Base-by-base conservation (phyloP, 192 early-diverging fungal species). In the Endogone sp. region DNA sequence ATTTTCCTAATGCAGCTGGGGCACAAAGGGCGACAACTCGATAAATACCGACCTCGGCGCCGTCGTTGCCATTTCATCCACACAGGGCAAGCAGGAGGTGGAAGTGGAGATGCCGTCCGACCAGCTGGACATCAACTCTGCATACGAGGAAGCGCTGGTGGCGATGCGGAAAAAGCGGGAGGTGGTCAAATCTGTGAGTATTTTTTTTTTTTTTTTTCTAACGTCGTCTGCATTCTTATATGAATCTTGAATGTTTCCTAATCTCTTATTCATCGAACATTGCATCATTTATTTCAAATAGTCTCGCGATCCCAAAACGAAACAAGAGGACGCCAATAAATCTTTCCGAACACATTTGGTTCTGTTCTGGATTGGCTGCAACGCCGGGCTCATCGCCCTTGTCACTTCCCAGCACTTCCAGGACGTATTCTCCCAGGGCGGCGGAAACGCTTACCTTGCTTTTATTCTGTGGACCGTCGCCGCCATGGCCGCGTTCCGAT, bases 381-480 rank as follows among this genome's bases (percentile, higher is more conserved):
- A 94, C 71, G 83, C 84, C 2, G 23, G 82, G 16, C 71, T 94
- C 37, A 81, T 94, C 27, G 83, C 82, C 13, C 67, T 84, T 55
- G 71, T 93, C 13, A 90, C 89, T 22, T 73, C 77, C 26, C 30
- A 74, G 29, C 59, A 67, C 32, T 30, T 58, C 31, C 31, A 73
- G 8, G 22, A 57, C 4, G 2, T 74, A 6, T 60, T 60, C 21
- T 28, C 59, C 8, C 10, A 22, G 6, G 59, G 59, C 6, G 59
- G 73, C 13, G 76, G 75, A 3, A 81, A 81, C 25, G 79, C 83
- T 3, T 95, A 93, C 64, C 78, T 92, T 57, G 91, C 86, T 11
- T 92, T 97, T 75, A 93, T 96, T 59, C 88, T 98, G 58, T 98
- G 91, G 88, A 88, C 89, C 8, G 93, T 95, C 3, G 84, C 89